Evolutionary conservation across 192 early-diverging fungal genomes (phyloP).

Genomic region (Podila epigama): DNA sequence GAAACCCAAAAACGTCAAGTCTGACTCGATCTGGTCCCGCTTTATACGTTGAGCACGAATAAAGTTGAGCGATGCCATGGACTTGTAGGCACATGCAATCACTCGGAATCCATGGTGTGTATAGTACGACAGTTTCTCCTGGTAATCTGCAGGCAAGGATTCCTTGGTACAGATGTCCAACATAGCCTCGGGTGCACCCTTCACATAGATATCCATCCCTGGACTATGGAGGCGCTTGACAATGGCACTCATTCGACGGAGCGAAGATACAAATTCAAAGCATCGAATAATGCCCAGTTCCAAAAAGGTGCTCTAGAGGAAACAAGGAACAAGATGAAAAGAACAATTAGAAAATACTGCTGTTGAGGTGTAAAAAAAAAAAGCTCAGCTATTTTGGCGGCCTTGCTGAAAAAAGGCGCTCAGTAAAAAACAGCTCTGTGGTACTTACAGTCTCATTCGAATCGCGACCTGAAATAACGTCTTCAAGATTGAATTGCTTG

Average conservation of each 20-base stretch:
- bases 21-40: constrained; percentile 84
- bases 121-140: constrained; percentile 80
- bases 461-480: constrained; percentile 38
- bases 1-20: constrained; percentile 92
- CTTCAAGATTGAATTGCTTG: constrained; percentile 65
- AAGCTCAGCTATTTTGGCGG: background rate
- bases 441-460: constrained; percentile 9
- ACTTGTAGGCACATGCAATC: constrained; percentile 89
- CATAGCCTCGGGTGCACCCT: constrained; percentile 98
- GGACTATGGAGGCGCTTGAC: constrained; percentile 73
- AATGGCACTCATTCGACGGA: constrained; percentile 94
- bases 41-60: constrained; percentile 80
- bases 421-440: too few species aligned
- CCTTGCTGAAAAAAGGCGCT: background rate
- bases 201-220: constrained; percentile 87
- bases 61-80: constrained; percentile 73
- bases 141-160: constrained; percentile 86
- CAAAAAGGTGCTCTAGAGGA: constrained; percentile 34
- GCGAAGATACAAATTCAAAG: constrained; percentile 92
- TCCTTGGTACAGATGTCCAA: constrained; percentile 84
- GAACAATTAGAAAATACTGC: too few species aligned
- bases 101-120: constrained; percentile 98
- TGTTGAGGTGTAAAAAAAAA: too few species aligned
- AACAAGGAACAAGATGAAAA: too few species aligned
- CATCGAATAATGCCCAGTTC: constrained; percentile 85